phyloP scores from a whole-genome alignment of 805 yeast genomes.

The Ogataea chonburiensis region DNA sequence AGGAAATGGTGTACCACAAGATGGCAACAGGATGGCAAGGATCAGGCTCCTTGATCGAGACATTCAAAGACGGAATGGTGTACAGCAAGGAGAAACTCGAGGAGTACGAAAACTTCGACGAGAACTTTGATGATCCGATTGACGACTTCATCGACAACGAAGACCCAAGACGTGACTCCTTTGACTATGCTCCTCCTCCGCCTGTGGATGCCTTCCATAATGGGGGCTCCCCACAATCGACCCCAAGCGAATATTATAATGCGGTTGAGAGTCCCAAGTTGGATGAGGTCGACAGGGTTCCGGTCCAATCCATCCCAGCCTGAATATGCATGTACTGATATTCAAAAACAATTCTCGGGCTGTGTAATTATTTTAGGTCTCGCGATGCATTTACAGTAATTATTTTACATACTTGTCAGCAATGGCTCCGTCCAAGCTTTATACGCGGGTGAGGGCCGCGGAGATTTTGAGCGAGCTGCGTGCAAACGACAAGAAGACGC shows the following conservation, averaged over 20 bases:
- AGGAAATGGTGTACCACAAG: constrained; percentile 35
- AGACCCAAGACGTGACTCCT: constrained; percentile 5
- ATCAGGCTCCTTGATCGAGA: constrained; percentile 34
- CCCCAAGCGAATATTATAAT: constrained; percentile 1
- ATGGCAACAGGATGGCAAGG: constrained; percentile 38
- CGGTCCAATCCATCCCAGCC: constrained; percentile 4
- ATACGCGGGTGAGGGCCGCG: constrained; percentile 29
- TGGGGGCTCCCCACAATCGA: not conserved
- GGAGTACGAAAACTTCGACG: constrained; percentile 22
- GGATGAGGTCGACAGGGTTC: constrained; percentile 3
- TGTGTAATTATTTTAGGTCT: too few species aligned
- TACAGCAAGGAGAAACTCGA: constrained; percentile 28
- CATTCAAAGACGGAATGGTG: constrained; percentile 32
- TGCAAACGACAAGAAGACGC: constrained; percentile 39
- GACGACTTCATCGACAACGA: constrained; percentile 30
- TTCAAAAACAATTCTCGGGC: too few species aligned
- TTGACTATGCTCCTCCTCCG: constrained; percentile 9
- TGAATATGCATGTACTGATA: too few species aligned
- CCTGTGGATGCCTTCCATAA: not conserved
- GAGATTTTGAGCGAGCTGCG: constrained; percentile 33
- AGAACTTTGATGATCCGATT: constrained; percentile 30
- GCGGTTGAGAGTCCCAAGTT: constrained; percentile 5
- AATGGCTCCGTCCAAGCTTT: constrained; percentile 32
- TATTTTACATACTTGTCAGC: too few species aligned
- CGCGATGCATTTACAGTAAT: not conserved